Conservation (phyloP, 2,329 filamentous ascomycete genomes). For the Alternaria sp. region DNA sequence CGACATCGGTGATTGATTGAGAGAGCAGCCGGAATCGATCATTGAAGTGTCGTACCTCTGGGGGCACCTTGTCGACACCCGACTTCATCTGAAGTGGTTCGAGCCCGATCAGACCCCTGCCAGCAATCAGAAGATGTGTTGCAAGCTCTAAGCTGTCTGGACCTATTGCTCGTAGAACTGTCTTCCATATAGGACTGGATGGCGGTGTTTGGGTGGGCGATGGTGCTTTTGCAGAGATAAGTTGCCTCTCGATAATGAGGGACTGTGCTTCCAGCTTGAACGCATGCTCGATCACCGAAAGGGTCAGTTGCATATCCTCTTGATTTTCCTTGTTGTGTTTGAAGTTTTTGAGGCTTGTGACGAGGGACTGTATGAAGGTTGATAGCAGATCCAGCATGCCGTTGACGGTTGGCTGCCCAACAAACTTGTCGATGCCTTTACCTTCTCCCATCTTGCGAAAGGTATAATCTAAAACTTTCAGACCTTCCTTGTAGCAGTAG, state of each 20-base stretch:
- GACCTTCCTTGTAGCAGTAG: constrained; percentile 70
- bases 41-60: constrained; percentile 79
- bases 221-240: constrained; percentile 67
- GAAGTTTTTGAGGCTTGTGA: constrained; percentile 44
- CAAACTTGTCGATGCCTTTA: constrained; percentile 46
- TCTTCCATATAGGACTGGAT: constrained; percentile 81
- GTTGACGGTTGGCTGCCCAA: constrained; percentile 56
- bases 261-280: constrained; percentile 77
- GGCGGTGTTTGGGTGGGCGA: constrained; percentile 73
- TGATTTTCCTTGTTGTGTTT: constrained; percentile 35
- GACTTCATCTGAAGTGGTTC: constrained; percentile 69
- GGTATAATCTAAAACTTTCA: constrained; percentile 48
- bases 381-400: constrained; percentile 72
- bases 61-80: constrained; percentile 52
- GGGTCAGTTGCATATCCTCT: constrained; percentile 58
- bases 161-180: constrained; percentile 73
- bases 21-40: constrained; percentile 70
- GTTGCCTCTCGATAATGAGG: constrained; percentile 72
- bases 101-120: constrained; percentile 74
- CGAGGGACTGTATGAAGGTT: constrained; percentile 60
- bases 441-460: constrained; percentile 47
- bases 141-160: constrained; percentile 76
- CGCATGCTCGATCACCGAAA: constrained; percentile 72
- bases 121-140: constrained; percentile 74
- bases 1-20: constrained; percentile 73